Base-by-base conservation (phyloP, 148 eudicot species). In the Hydrangea macrophylla region DNA sequence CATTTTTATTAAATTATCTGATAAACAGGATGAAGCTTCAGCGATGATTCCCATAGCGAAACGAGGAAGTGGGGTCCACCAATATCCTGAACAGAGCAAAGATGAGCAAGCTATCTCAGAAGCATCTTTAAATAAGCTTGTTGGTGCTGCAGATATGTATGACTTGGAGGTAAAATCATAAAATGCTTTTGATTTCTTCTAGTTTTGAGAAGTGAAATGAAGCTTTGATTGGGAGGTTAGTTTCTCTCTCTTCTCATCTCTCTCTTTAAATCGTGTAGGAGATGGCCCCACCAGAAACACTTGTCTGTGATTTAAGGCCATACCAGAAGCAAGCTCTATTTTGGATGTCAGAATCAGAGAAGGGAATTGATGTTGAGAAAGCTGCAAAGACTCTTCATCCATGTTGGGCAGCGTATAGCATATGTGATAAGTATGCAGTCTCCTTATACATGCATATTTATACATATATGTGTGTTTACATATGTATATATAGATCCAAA, bases 281-380 rank as follows among this genome's bases (percentile, higher is more conserved):
- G 68, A 87, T 87, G 87, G 84, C 72, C 32, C 81, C 92, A 58
- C 85, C 92, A 26, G 65, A 56, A 22, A 82, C 85, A n/a, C 82
- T 87, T 40, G 74, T 58, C 39, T 87, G 89, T 77, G 78, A 76
- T 50, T 78, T 87, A 58, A 83, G 84, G 79, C 85, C 89, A 40
- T 87, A 87, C 73, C 92, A 87, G 84, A 87, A 87, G 74, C 85
- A 87, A 70, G 92, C 92, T 42, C 87, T 87, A 22, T 79, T 75
- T 33, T 87, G 89, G 89, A 87, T 87, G 92, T 48, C 80, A 24
- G 84, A 79, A 44, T 62, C 73, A 25, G 92, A 87, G 73, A 72
- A 63, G 60, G 85, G 85, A 64, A 76, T 58, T 24, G 80, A 65
- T 77, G 78, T 62, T 44, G 83, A 80, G 63, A 78, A 85, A 59